A percentile compares a stretch with the other conserved stretches of the same genome.
Conservation (phyloP, 2,329 filamentous ascomycete species). For the Phialophora tarda region DNA sequence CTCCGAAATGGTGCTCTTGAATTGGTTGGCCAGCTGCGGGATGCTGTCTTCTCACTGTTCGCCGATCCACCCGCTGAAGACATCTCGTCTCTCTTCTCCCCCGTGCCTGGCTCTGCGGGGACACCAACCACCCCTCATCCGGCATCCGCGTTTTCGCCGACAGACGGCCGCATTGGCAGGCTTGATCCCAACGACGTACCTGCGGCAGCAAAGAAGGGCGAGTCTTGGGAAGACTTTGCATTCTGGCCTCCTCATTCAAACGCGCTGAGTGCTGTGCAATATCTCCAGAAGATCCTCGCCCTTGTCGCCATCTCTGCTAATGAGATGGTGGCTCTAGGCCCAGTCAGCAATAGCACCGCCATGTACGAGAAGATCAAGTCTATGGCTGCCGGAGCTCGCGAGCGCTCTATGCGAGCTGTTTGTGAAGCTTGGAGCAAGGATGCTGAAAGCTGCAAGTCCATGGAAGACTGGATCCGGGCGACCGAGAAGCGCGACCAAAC, state of each 20-base stretch:
- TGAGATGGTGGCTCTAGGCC: conserved; percentile 77
- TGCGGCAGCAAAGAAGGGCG: conserved; percentile 75
- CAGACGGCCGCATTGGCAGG: conserved; percentile 72
- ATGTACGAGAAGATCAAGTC: conserved; percentile 74
- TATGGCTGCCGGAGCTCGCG: conserved; percentile 77
- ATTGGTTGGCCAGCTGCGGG: conserved; percentile 80
- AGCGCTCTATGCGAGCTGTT: conserved; percentile 82
- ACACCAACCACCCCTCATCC: conserved; percentile 66
- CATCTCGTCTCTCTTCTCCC: conserved; percentile 83
- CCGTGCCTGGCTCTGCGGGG: conserved; percentile 59
- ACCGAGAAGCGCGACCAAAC: conserved; percentile 84
- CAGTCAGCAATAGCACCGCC: conserved; percentile 62
- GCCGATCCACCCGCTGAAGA: conserved; percentile 88
- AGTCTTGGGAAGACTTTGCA: conserved; percentile 89
- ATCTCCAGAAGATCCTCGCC: conserved; percentile 79
- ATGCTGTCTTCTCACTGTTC: conserved; percentile 81
- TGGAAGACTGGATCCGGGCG: conserved; percentile 92
- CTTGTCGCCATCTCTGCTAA: conserved; percentile 85
- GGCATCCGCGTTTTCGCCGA: conserved; percentile 66
- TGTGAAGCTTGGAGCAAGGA: conserved; percentile 93
- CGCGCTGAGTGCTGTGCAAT: conserved; percentile 88
- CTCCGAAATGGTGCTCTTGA: conserved; percentile 80
- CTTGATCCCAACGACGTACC: conserved; percentile 79
- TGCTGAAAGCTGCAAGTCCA: conserved; percentile 85
- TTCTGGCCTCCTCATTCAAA: conserved; percentile 97